Evolutionary conservation across 2,329 filamentous ascomycete genomes (phyloP).

Genomic region (Xylariomycetidae sp.): DNA sequence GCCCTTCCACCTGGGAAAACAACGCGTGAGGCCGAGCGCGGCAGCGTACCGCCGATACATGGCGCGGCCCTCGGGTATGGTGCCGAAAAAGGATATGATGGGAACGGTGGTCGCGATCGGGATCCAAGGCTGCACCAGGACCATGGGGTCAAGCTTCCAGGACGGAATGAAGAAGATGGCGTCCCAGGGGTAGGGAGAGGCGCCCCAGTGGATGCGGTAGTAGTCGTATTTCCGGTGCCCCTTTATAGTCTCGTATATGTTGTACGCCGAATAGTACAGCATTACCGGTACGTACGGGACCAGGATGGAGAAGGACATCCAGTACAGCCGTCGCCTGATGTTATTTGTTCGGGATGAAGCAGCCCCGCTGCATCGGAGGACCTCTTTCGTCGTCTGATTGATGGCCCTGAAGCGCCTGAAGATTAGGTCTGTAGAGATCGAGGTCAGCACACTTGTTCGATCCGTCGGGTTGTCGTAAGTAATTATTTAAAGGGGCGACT

Average conservation of each 20-base stretch:
- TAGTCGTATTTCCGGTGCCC: conserved; percentile 35
- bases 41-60: conserved; percentile 35
- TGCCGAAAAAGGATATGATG: conserved; percentile 52
- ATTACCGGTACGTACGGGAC: conserved; percentile 47
- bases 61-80: conserved; percentile 48
- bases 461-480: no score
- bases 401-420: conserved; percentile 41
- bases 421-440: conserved; percentile 3
- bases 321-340: conserved; percentile 48
- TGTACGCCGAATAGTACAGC: conserved; percentile 35
- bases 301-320: conserved; percentile 49
- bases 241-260: conserved; percentile 30
- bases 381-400: conserved; percentile 34
- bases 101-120: conserved; percentile 41
- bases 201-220: conserved; percentile 33
- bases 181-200: conserved; percentile 38
- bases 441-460: no score
- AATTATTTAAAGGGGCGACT: conserved; percentile 22
- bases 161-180: conserved; percentile 43
- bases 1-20: no score
- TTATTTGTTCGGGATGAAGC: conserved; percentile 40
- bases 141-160: conserved; percentile 31
- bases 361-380: conserved; percentile 35
- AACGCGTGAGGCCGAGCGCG: conserved; percentile 9
- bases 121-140: conserved; percentile 45